phyloP scores from a whole-genome alignment of 371 early-diverging fungal species.

The Haplosporangium sp. region DNA sequence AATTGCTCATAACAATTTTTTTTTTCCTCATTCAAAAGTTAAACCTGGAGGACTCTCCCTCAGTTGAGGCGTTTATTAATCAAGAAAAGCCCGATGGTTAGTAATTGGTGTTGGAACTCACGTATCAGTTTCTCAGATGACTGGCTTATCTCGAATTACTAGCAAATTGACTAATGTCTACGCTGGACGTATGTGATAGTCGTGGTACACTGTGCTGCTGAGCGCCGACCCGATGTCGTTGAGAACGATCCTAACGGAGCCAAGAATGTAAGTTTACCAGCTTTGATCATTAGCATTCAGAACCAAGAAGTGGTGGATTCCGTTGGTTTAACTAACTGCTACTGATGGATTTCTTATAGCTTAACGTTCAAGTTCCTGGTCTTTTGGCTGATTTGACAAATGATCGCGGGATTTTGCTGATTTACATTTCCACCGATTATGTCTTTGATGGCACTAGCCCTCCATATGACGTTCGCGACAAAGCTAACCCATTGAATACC shows the following conservation, averaged over 20 bases:
- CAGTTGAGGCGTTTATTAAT: conserved; percentile 66
- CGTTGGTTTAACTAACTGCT: no score
- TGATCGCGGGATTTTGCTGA: conserved; percentile 63
- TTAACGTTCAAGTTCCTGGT: conserved; percentile 78
- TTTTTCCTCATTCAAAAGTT: conserved; percentile 53
- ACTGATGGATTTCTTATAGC: conserved; percentile 23
- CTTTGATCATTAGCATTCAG: no score
- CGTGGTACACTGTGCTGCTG: conserved; percentile 90
- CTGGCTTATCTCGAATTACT: background rate
- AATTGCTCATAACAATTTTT: background rate
- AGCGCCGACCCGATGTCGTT: conserved; percentile 88
- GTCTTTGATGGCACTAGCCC: conserved; percentile 90
- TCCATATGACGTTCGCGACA: conserved; percentile 78
- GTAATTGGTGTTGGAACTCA: background rate
- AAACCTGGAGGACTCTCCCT: conserved; percentile 72
- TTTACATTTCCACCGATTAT: conserved; percentile 93
- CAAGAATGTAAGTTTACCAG: conserved; percentile 57
- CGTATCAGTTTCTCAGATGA: background rate
- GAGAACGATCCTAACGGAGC: conserved; percentile 72
- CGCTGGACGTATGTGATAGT: conserved; percentile 43
- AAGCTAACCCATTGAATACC: conserved; percentile 83
- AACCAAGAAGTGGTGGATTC: background rate
- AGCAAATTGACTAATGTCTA: background rate
- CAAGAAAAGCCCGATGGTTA: conserved; percentile 72
- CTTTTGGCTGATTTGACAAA: conserved; percentile 67